These are phyloP conservation scores for Cryptosporidium tyzzeri DNA, from an alignment of 169 alveolate species.

Conservation along the genomic window DNA sequence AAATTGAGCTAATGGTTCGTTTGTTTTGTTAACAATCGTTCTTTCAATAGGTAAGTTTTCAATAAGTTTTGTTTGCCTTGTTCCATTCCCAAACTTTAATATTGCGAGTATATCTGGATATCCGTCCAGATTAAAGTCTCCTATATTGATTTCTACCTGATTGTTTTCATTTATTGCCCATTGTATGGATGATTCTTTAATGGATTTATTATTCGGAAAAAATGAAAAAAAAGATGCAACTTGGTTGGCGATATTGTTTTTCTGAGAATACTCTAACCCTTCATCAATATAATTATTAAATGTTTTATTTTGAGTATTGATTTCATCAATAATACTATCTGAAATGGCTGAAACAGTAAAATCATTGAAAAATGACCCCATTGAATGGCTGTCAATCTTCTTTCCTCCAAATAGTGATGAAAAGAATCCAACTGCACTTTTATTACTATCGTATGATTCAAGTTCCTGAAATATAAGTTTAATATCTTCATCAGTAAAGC, in stretches of 20 bases:
- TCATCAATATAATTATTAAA: background rate
- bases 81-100: constrained; percentile 17
- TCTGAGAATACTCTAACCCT: background rate
- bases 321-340: background rate
- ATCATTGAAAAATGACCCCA: constrained; percentile 18
- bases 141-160: constrained; percentile 41
- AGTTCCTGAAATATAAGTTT: constrained; percentile 37
- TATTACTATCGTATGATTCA: background rate
- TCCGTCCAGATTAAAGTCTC: constrained; percentile 83
- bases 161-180: constrained; percentile 17
- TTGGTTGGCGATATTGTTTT: constrained; percentile 28
- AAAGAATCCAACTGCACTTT: constrained; percentile 5
- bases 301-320: too few species aligned
- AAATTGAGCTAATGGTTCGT: background rate
- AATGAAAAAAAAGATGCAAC: constrained; percentile 62
- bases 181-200: constrained; percentile 14
- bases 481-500: constrained; percentile 58
- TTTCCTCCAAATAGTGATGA: constrained; percentile 27
- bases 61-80: constrained; percentile 48
- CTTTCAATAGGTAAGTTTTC: constrained; percentile 38
- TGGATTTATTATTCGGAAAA: constrained; percentile 11
- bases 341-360: constrained; percentile 39
- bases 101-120: constrained; percentile 79
- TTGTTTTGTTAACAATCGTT: constrained; percentile 1
- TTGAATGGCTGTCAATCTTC: background rate